Evolutionary conservation across 2,329 filamentous ascomycete species (phyloP).

Genomic region (Alternaria brassicicola): DNA sequence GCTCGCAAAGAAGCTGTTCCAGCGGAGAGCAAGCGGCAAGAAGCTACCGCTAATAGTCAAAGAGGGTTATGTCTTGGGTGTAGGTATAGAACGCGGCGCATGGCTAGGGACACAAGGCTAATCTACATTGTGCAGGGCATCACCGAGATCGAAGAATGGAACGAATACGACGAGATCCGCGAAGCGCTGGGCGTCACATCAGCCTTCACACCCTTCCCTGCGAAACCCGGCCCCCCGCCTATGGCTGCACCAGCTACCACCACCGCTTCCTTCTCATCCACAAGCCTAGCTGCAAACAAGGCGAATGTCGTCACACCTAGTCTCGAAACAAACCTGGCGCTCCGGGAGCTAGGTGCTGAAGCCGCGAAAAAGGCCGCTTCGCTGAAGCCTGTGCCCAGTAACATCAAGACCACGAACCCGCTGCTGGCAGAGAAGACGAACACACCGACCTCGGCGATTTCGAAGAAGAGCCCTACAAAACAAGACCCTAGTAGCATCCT

Average conservation of each 20-base stretch:
- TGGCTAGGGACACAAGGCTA: constrained; percentile 1
- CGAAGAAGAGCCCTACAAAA: constrained; percentile 36
- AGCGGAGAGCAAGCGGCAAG: constrained; percentile 79
- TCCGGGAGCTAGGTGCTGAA: constrained; percentile 46
- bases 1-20: constrained; percentile 86
- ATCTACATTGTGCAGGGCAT: constrained; percentile 68
- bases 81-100: constrained; percentile 57
- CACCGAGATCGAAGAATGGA: constrained; percentile 97
- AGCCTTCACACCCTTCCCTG: constrained; percentile 41
- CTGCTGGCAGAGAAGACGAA: constrained; percentile 44
- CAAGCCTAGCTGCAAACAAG: constrained; percentile 25
- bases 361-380: constrained; percentile 45
- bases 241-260: constrained; percentile 6
- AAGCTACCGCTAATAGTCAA: constrained; percentile 91
- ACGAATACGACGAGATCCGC: constrained; percentile 95
- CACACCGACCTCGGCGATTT: constrained; percentile 29
- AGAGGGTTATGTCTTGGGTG: constrained; percentile 81
- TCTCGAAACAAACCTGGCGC: constrained; percentile 44
- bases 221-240: constrained; percentile 27
- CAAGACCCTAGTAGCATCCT: constrained; percentile 21
- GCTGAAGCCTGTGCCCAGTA: constrained; percentile 41
- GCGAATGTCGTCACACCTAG: constrained; percentile 31
- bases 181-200: constrained; percentile 70
- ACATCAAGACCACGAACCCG: constrained; percentile 46
- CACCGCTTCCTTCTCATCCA: constrained; percentile 13